phyloP scores from a whole-genome alignment of 495 filamentous ascomycete genomes.

The Daldinia loculata region DNA sequence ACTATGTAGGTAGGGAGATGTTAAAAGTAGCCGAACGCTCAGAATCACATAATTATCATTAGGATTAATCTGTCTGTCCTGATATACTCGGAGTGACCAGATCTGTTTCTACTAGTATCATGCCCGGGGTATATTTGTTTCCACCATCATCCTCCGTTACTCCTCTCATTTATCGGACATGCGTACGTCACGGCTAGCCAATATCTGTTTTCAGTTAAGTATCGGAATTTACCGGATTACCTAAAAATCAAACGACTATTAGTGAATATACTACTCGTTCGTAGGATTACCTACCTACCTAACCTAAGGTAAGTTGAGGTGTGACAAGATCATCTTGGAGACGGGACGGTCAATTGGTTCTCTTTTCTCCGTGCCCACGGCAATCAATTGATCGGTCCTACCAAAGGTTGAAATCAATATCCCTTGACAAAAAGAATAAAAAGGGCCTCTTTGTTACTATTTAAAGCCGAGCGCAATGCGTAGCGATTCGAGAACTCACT shows the following conservation, averaged over 20 bases:
- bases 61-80: not conserved
- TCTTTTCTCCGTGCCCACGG: slow-evolving; percentile 4
- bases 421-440: slow-evolving; percentile 13
- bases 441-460: slow-evolving; percentile 21
- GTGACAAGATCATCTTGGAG: not conserved
- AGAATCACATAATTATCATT: not conserved
- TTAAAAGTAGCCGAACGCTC: not conserved
- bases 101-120: not conserved
- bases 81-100: not conserved
- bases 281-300: not conserved
- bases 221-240: not conserved
- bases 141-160: not conserved
- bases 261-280: not conserved
- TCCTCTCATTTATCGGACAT: slow-evolving; percentile 6
- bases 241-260: not conserved
- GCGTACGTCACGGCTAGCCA: not conserved
- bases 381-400: slow-evolving; percentile 12
- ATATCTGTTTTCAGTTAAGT: not conserved
- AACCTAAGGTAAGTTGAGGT: not conserved
- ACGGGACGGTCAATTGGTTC: not conserved
- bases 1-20: slow-evolving; percentile 3
- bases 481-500: slow-evolving; percentile 6
- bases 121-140: not conserved
- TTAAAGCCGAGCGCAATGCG: slow-evolving; percentile 13
- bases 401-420: slow-evolving; percentile 3